Base-by-base conservation (phyloP, 2,329 filamentous ascomycete genomes). In the Penicillium sp. region DNA sequence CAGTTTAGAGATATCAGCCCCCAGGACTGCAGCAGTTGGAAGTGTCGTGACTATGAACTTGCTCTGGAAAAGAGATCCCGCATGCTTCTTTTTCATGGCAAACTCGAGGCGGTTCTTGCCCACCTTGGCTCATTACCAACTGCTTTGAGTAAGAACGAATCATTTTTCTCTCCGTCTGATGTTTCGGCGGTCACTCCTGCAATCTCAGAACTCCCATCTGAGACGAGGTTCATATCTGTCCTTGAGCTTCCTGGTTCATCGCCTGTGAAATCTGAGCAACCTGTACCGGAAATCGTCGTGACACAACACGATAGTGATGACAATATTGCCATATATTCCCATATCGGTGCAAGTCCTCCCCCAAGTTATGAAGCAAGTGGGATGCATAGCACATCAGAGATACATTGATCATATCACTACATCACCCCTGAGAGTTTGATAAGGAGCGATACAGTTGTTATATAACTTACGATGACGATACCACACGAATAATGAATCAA, bases 11-110 rank as follows among this genome's bases (percentile, higher is more conserved):
- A 37, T 53, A 59, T 63, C 0, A 59, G 47, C 8, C 37, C 57
- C 6, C 49, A 54, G 33, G 61, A 49, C 11, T 61, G 59, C 25
- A 56, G 65, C 19, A 51, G 37, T 2, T 71, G 67, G 68, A 56
- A 54, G 10, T 14, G 57, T 16, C 50, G 60, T 7, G 63, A 67
- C 26, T 49, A 55, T 3, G 50, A 49, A 8, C 56, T 50, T 19
- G 63, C 61, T 16, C 37, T 43, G 7, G 59, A 62, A 19, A 65
- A 60, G 44, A 40, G 58, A 12, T 33, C 57, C 4, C 45, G 56
- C 1, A 40, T 71, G 43, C 12, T 62, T 38, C 41, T 60, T 8
- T 59, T 56, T 31, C 60, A 67, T 50, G 38, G 37, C 12, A 63
- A 60, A 36, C 37, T 71, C 6, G 50, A 63, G 7, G 50, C 54